Conservation (phyloP, 2,329 filamentous ascomycete species). For the Ambrosiella beaveri region DNA sequence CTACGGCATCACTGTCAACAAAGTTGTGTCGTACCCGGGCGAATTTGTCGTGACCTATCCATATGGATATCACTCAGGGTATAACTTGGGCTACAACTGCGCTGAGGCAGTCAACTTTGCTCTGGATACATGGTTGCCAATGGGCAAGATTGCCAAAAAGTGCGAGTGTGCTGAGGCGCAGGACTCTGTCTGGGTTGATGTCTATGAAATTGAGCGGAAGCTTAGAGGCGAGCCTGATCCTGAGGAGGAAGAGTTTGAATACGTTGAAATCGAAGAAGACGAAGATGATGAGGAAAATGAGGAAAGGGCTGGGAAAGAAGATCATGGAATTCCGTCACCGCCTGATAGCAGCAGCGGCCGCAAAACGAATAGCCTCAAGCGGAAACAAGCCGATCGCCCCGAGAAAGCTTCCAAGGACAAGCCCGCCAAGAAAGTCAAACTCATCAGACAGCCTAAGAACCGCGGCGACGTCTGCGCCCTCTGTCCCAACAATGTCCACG, state of each 20-base stretch:
- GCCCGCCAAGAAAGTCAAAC: conserved; percentile 44
- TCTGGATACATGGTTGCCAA: conserved; percentile 84
- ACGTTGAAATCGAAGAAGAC: conserved; percentile 56
- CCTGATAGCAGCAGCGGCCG: conserved; percentile 51
- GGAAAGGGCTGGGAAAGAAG: conserved; percentile 35
- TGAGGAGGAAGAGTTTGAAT: conserved; percentile 59
- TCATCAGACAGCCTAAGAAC: conserved; percentile 51
- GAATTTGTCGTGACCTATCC: conserved; percentile 98
- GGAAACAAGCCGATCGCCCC: conserved; percentile 30
- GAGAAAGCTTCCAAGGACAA: conserved; percentile 25
- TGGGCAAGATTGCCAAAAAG: conserved; percentile 88
- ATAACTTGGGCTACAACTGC: conserved; percentile 96
- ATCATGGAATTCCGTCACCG: conserved; percentile 59
- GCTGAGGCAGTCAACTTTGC: conserved; percentile 98
- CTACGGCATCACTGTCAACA: conserved; percentile 92
- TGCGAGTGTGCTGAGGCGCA: conserved; percentile 89
- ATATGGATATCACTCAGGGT: conserved; percentile 95
- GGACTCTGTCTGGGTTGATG: conserved; percentile 97
- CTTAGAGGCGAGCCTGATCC: conserved; percentile 66
- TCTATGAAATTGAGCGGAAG: conserved; percentile 88
- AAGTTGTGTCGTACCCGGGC: conserved; percentile 83
- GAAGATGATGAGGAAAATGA: conserved; percentile 49
- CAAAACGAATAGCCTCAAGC: conserved; percentile 30
- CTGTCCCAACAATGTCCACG: conserved; percentile 77
- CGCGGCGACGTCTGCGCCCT: conserved; percentile 63